These are phyloP conservation scores for Erigeron philadelphicus DNA, from an alignment of 140 eudicot genomes.

Conservation along the genomic window DNA sequence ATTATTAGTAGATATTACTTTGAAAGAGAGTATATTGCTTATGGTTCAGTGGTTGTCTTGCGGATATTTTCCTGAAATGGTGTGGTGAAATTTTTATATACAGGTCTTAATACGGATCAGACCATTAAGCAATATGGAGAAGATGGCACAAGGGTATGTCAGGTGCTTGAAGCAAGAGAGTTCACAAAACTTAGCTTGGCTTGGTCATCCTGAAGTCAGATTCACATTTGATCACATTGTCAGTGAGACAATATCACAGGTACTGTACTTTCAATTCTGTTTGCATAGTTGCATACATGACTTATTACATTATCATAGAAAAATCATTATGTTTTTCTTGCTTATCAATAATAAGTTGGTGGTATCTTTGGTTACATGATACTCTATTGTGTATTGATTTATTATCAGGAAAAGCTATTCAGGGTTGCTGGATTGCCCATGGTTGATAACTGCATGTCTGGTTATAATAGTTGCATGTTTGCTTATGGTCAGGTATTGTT, in stretches of 20 bases:
- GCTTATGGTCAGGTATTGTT: slow-evolving; percentile 84
- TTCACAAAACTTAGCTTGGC: slow-evolving; percentile 68
- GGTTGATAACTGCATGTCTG: slow-evolving; percentile 95
- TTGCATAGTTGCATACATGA: slow-evolving; percentile 13
- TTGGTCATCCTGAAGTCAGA: slow-evolving; percentile 81
- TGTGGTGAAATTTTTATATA: slow-evolving; percentile 5
- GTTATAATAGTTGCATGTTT: slow-evolving; percentile 94
- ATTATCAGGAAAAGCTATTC: slow-evolving; percentile 70
- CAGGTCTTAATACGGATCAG: slow-evolving; percentile 80
- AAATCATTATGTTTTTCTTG: not conserved
- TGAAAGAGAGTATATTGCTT: not conserved
- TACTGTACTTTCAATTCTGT: slow-evolving; percentile 20
- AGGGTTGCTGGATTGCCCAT: slow-evolving; percentile 85
- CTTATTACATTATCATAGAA: not conserved
- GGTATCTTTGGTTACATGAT: slow-evolving; percentile 11
- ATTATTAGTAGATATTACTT: not conserved
- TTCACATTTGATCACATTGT: slow-evolving; percentile 83
- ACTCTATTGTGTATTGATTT: not conserved
- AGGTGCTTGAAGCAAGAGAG: slow-evolving; percentile 85
- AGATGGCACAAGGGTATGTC: slow-evolving; percentile 54
- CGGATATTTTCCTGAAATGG: slow-evolving; percentile 15
- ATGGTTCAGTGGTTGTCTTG: slow-evolving; percentile 4
- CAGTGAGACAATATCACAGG: slow-evolving; percentile 77
- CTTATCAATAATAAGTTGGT: not conserved
- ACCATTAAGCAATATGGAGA: slow-evolving; percentile 59